A percentile compares a stretch with the other conserved stretches of the same genome.
phyloP scores from a whole-genome alignment of 345 rosid genomes.

The Hibiscus mutabilis region DNA sequence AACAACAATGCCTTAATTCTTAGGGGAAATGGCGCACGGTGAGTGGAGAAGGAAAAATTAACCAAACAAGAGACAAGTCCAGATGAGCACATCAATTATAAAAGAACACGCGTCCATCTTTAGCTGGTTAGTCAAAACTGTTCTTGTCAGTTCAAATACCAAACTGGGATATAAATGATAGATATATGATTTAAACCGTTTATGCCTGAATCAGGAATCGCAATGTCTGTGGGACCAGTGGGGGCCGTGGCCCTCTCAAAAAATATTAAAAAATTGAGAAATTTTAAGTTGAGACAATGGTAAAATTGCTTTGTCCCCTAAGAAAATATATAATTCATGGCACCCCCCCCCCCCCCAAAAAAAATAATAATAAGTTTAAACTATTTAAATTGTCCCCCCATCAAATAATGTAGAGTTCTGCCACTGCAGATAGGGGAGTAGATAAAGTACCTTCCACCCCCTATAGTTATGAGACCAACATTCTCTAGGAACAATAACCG shows the following conservation, averaged over 20 bases:
- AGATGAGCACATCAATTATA: background rate
- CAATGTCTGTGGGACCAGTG: too few relatives aligned
- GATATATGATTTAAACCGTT: background rate
- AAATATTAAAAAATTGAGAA: too few relatives aligned
- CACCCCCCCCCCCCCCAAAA: too few relatives aligned
- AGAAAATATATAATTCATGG: too few relatives aligned
- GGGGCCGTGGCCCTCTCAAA: too few relatives aligned
- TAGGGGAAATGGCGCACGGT: background rate
- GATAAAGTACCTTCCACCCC: background rate
- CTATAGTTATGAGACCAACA: background rate
- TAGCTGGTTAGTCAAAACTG: background rate
- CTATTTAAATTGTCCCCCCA: too few relatives aligned
- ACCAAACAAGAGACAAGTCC: background rate
- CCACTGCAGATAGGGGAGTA: background rate
- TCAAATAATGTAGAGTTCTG: too few relatives aligned
- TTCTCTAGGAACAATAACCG: background rate
- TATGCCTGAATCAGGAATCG: background rate
- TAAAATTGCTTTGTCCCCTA: too few relatives aligned
- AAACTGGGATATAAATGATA: background rate
- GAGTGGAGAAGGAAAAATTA: background rate
- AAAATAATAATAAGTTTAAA: too few relatives aligned
- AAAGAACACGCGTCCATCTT: background rate
- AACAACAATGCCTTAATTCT: background rate
- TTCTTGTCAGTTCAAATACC: background rate
- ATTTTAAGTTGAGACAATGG: too few relatives aligned